phyloP scores from a whole-genome alignment of 2,329 filamentous ascomycete genomes.

The Lachnellula suecica region DNA sequence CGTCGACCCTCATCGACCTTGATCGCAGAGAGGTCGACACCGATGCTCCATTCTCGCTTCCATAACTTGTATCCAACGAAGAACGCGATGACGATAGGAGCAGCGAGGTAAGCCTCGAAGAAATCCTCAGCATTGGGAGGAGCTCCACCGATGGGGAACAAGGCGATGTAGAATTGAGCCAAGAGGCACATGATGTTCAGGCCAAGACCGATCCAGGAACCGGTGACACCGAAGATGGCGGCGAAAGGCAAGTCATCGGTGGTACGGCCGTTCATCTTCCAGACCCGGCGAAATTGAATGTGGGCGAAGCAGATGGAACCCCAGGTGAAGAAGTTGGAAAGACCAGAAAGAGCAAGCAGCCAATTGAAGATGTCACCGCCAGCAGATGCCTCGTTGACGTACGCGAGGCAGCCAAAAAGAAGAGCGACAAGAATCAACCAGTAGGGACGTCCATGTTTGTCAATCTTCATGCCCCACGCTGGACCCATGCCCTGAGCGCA shows the following conservation, averaged over 20 bases:
- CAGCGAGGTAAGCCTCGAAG: constrained; percentile 51
- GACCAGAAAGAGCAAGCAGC: constrained; percentile 69
- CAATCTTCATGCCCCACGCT: constrained; percentile 73
- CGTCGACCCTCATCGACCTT: constrained; percentile 32
- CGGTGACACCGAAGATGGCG: constrained; percentile 55
- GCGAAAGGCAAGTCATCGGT: constrained; percentile 48
- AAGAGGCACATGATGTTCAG: constrained; percentile 69
- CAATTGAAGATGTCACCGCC: constrained; percentile 56
- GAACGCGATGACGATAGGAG: constrained; percentile 53
- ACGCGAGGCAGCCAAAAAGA: constrained; percentile 58
- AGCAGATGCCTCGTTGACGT: constrained; percentile 47
- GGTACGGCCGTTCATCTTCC: constrained; percentile 56
- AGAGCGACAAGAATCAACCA: constrained; percentile 52
- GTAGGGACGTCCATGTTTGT: constrained; percentile 73
- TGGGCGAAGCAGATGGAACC: constrained; percentile 64
- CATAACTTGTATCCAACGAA: constrained; percentile 68
- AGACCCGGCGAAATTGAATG: constrained; percentile 64
- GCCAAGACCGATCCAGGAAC: constrained; percentile 66
- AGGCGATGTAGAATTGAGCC: constrained; percentile 46
- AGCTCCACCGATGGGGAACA: constrained; percentile 48
- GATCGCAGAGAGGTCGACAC: constrained; percentile 27
- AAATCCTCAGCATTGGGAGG: constrained; percentile 40
- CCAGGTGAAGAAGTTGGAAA: constrained; percentile 76
- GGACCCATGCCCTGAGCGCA: constrained; percentile 86
- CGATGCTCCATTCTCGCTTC: constrained; percentile 28